Percentiles rank a stretch among this genome's conserved stretches.
These are phyloP conservation scores for Lactifluus subvellereus DNA, from an alignment of 768 basidiomycete genomes.

Conservation along the genomic window DNA sequence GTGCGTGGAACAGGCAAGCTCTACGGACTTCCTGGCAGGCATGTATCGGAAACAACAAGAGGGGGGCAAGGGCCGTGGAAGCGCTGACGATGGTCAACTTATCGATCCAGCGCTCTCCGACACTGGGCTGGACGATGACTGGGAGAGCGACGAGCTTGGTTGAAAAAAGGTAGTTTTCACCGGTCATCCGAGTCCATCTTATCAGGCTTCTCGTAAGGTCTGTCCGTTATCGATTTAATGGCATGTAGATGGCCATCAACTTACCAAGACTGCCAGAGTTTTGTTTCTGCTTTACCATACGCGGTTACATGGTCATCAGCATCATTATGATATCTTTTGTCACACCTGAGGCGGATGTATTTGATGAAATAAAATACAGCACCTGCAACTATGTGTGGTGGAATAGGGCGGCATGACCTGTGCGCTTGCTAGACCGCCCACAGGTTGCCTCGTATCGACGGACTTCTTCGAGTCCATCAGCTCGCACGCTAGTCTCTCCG, in stretches of 20 bases:
- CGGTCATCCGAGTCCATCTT: not conserved
- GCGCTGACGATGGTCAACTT: slow-evolving; percentile 54
- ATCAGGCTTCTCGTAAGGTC: not conserved
- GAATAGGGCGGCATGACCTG: not conserved
- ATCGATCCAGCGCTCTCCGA: slow-evolving; percentile 44
- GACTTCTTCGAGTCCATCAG: not conserved
- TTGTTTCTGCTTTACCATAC: slow-evolving; percentile 7
- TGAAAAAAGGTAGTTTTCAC: not conserved
- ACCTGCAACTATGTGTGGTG: not conserved
- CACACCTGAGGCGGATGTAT: not conserved
- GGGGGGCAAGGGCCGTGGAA: slow-evolving; percentile 32
- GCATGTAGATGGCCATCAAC: slow-evolving; percentile 2
- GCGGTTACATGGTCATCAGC: not conserved
- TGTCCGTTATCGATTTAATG: slow-evolving; percentile 14
- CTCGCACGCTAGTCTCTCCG: not conserved
- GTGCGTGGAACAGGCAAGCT: slow-evolving; percentile 62
- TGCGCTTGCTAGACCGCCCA: not conserved
- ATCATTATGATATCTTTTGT: not conserved
- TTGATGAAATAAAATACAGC: slow-evolving; percentile 2
- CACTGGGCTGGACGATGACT: slow-evolving; percentile 31
- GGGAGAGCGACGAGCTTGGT: slow-evolving; percentile 25
- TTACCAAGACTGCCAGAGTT: not conserved
- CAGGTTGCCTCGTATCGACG: not conserved
- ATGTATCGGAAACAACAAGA: slow-evolving; percentile 63
- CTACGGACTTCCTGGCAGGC: slow-evolving; percentile 58